Percentiles rank a stretch among this genome's conserved stretches.
phyloP scores from a whole-genome alignment of 106 monocot genomes.

The Acorus gramineus region DNA sequence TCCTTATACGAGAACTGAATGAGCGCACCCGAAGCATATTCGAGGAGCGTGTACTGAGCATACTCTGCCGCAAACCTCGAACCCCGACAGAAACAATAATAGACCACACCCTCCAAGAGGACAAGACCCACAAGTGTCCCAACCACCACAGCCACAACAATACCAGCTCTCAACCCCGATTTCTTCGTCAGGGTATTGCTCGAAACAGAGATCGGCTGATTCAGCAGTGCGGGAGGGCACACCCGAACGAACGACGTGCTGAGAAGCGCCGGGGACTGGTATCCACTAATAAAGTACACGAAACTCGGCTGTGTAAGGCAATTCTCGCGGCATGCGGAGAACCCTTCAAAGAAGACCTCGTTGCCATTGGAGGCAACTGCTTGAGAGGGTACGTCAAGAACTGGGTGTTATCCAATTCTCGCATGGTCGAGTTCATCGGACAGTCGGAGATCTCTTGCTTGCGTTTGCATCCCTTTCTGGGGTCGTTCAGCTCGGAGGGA shows the following conservation, averaged over 20 bases:
- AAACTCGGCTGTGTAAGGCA: conserved; percentile 33
- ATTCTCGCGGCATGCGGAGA: conserved; percentile 51
- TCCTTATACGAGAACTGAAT: conserved; percentile 77
- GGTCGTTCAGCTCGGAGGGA: conserved; percentile 22
- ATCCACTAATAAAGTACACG: conserved; percentile 40
- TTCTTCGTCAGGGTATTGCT: background rate
- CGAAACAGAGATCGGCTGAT: background rate
- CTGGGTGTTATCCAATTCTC: conserved; percentile 47
- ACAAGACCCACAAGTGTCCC: conserved; percentile 38
- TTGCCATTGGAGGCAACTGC: background rate
- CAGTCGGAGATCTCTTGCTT: conserved; percentile 39
- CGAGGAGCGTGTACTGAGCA: conserved; percentile 60
- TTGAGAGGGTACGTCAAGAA: conserved; percentile 71
- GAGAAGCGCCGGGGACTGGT: conserved; percentile 54
- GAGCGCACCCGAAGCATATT: conserved; percentile 79
- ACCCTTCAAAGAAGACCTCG: conserved; percentile 55
- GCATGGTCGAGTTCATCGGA: conserved; percentile 53
- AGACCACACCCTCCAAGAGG: conserved; percentile 37
- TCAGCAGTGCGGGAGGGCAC: conserved; percentile 33
- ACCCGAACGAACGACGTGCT: conserved; percentile 82
- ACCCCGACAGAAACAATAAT: conserved; percentile 59
- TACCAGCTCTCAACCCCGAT: conserved; percentile 29
- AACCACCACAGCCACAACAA: conserved; percentile 27
- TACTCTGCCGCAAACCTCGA: conserved; percentile 45
- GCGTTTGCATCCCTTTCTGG: conserved; percentile 37